These are phyloP conservation scores for Phytopythium oedochilum DNA, from an alignment of 352 stramenopile species.

Conservation along the genomic window DNA sequence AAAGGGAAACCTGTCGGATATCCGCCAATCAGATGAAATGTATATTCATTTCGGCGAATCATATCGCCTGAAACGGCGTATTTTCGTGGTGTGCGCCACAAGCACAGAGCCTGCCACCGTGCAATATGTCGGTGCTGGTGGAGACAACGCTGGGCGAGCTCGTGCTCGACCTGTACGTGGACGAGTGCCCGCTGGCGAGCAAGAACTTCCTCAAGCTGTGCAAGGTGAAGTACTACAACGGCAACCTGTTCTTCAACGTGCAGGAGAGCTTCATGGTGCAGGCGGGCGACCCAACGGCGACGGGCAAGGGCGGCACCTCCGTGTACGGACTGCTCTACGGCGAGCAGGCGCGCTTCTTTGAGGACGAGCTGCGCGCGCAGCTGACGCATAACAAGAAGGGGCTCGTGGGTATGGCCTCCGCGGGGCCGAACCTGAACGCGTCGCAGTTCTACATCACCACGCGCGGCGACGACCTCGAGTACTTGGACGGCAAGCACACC, in stretches of 20 bases:
- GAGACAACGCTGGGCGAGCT: conserved; percentile 90
- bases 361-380: conserved; percentile 61
- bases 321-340: conserved; percentile 94
- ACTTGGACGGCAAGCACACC: conserved; percentile 90
- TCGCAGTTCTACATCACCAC: conserved; percentile 98
- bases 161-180: conserved; percentile 89
- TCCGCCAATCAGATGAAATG: not conserved
- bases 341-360: conserved; percentile 65
- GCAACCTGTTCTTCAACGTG: conserved; percentile 94
- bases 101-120: not conserved
- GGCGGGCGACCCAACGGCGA: conserved; percentile 87
- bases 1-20: not conserved
- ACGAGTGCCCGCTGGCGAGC: conserved; percentile 74
- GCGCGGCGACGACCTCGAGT: conserved; percentile 81
- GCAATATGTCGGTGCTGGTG: conserved; percentile 90
- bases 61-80: not conserved
- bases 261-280: conserved; percentile 95
- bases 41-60: not conserved
- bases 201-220: conserved; percentile 96
- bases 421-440: conserved; percentile 66
- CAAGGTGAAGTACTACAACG: conserved; percentile 94
- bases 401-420: conserved; percentile 83
- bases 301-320: conserved; percentile 92
- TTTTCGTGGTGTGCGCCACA: too few species aligned
- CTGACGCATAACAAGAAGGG: conserved; percentile 54